phyloP scores from a whole-genome alignment of 208 protist genomes.

The Blastocrithidia nonstop region DNA sequence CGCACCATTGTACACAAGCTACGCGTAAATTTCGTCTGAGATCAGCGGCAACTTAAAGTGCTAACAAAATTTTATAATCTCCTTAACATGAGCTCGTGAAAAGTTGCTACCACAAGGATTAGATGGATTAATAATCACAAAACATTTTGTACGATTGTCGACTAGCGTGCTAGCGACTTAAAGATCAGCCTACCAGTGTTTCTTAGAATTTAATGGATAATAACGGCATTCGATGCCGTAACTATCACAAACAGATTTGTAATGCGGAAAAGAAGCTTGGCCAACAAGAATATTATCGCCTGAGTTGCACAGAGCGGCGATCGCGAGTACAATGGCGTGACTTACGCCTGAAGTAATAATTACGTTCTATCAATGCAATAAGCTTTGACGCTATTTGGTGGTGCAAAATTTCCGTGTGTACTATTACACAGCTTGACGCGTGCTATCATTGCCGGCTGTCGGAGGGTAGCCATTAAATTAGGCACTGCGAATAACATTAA shows the following conservation, averaged over 20 bases:
- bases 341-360: slow-evolving; percentile 75
- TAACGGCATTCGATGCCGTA: slow-evolving; percentile 59
- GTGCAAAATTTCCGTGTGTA: slow-evolving; percentile 26
- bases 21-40: slow-evolving; percentile 91
- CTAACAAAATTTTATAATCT: slow-evolving; percentile 72
- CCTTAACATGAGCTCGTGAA: slow-evolving; percentile 56
- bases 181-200: slow-evolving; percentile 85
- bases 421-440: slow-evolving; percentile 30
- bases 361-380: slow-evolving; percentile 38
- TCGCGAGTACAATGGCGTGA: slow-evolving; percentile 77
- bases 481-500: slow-evolving; percentile 21
- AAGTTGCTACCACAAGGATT: slow-evolving; percentile 92
- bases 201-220: slow-evolving; percentile 72
- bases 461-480: slow-evolving; percentile 70
- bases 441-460: slow-evolving; percentile 24
- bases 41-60: slow-evolving; percentile 82
- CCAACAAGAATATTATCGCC: slow-evolving; percentile 87
- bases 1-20: slow-evolving; percentile 76
- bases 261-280: slow-evolving; percentile 86
- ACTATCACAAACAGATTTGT: slow-evolving; percentile 73
- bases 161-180: slow-evolving; percentile 51
- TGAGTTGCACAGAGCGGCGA: slow-evolving; percentile 57
- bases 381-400: slow-evolving; percentile 11
- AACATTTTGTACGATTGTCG: slow-evolving; percentile 64
- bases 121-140: slow-evolving; percentile 91